Evolutionary conservation across 176 grass and related monocot genomes (phyloP).

Genomic region (Musa beccarii): DNA sequence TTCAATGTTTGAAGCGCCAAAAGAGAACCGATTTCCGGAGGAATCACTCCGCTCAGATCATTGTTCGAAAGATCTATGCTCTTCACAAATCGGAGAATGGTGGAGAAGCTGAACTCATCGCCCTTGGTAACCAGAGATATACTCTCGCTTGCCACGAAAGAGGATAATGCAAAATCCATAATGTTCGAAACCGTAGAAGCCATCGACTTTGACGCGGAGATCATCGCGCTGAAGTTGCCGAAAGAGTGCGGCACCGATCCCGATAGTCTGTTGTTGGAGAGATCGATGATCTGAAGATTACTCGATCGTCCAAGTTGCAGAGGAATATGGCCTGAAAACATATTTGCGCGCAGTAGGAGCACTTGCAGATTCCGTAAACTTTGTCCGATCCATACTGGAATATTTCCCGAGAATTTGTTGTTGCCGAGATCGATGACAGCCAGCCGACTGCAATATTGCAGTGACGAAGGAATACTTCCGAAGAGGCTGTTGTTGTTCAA

Average conservation of each 20-base stretch:
- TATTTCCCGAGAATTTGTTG: slow-evolving; percentile 21
- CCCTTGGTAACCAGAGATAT: no score
- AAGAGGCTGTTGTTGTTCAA: neutral
- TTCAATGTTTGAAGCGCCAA: neutral
- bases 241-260: neutral
- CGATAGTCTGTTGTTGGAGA: neutral
- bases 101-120: no score
- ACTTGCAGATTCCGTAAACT: neutral
- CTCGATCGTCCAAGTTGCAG: neutral
- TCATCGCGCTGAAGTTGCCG: no score
- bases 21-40: slow-evolving; percentile 6
- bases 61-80: no score
- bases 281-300: slow-evolving; percentile 14
- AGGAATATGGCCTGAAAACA: neutral
- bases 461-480: neutral
- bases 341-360: slow-evolving; percentile 12
- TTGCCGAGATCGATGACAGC: neutral
- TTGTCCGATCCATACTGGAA: slow-evolving; percentile 22
- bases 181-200: no score
- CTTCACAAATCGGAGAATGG: no score
- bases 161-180: no score
- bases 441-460: slow-evolving; percentile 8
- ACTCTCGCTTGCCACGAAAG: no score
- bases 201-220: no score
- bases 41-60: slow-evolving; percentile 2